Percentiles rank a stretch among this genome's conserved stretches.
Evolutionary conservation across 106 monocot species (phyloP).

Genomic region (Iris macrosiphon): DNA sequence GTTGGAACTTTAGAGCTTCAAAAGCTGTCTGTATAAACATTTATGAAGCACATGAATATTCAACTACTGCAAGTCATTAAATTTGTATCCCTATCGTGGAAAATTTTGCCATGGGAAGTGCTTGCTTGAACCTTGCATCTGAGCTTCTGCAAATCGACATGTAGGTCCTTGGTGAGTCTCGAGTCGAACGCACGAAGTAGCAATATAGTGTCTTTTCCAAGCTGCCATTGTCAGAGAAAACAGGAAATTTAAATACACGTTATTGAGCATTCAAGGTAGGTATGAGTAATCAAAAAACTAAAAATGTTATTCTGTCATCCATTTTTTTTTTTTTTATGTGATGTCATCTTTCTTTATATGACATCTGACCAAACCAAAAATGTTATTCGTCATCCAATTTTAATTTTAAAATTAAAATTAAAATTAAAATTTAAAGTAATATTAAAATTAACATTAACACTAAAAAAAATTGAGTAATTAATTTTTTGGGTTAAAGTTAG

Average conservation of each 20-base stretch:
- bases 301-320: neutral
- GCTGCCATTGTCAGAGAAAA: conserved; percentile 6
- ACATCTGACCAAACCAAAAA: neutral
- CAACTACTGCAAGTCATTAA: neutral
- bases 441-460: too few relatives aligned
- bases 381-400: neutral
- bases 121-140: conserved; percentile 32
- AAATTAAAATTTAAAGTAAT: too few relatives aligned
- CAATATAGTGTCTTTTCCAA: conserved; percentile 24
- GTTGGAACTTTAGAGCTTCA: conserved; percentile 38
- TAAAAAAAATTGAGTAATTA: too few relatives aligned
- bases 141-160: conserved; percentile 37
- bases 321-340: neutral
- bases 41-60: neutral
- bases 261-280: neutral
- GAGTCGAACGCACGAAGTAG: conserved; percentile 41
- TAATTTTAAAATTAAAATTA: too few relatives aligned
- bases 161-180: conserved; percentile 32
- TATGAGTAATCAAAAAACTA: too few relatives aligned
- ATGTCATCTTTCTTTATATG: neutral
- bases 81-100: too few relatives aligned
- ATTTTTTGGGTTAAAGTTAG: too few relatives aligned
- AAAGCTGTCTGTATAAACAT: conserved; percentile 27
- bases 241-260: neutral
- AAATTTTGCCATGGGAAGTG: neutral